Evolutionary conservation across 225 moss, liverwort and hornwort species (phyloP).

Genomic region (Polytrichum commune): DNA sequence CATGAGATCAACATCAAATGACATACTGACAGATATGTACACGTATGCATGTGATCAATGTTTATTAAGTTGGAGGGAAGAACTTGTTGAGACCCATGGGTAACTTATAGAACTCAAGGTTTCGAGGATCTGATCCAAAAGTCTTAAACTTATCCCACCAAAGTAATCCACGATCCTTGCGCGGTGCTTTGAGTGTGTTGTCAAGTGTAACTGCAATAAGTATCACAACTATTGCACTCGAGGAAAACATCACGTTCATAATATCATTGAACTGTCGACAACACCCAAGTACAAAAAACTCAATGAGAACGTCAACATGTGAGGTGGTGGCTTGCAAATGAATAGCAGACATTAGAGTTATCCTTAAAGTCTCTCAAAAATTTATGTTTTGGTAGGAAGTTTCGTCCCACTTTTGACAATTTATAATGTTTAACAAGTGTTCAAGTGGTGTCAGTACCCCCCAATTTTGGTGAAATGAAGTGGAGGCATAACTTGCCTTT

Average conservation of each 20-base stretch:
- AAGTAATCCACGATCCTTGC: conserved; percentile 80
- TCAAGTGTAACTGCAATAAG: conserved; percentile 68
- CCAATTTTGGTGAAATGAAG: too few species aligned
- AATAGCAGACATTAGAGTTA: not conserved
- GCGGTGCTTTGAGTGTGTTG: conserved; percentile 70
- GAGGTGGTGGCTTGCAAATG: not conserved
- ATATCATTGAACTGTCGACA: conserved; percentile 76
- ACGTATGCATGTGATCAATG: not conserved
- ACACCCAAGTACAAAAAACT: conserved; percentile 6
- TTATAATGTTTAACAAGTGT: too few species aligned
- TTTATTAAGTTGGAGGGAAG: conserved; percentile 65
- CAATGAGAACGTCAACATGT: not conserved
- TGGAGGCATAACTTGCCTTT: too few species aligned
- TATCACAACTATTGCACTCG: conserved; percentile 63
- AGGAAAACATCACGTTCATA: conserved; percentile 73
- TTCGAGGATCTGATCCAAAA: conserved; percentile 72
- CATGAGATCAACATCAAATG: too few species aligned
- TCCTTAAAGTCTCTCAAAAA: too few species aligned
- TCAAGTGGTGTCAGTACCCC: too few species aligned
- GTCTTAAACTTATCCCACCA: conserved; percentile 91
- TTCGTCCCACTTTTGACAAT: too few species aligned
- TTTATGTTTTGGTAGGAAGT: too few species aligned
- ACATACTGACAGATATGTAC: not conserved
- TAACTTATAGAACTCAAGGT: conserved; percentile 82
- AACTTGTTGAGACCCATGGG: conserved; percentile 84